Percentiles rank a stretch among this genome's conserved stretches.
These are phyloP conservation scores for Zygnema cylindricum DNA, from an alignment of 139 green algal species.

Conservation along the genomic window DNA sequence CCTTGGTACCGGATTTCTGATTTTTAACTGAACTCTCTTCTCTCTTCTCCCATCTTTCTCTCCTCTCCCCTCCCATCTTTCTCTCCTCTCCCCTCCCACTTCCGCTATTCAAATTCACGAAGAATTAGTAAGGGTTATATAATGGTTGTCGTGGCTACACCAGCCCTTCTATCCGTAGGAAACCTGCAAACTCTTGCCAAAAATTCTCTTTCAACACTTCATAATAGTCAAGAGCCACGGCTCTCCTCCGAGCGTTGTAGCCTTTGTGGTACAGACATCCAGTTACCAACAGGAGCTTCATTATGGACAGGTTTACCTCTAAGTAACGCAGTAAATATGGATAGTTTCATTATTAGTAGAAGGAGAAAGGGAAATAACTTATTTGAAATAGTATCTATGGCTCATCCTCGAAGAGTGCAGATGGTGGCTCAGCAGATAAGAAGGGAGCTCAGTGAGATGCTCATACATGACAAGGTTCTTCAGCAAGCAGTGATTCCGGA, in stretches of 20 bases:
- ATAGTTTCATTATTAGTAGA: neutral
- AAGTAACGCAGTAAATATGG: neutral
- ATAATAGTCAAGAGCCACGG: neutral
- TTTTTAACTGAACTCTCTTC: no score
- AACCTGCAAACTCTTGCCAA: neutral
- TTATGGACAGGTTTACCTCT: neutral
- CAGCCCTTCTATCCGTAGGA: no score
- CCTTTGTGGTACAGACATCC: neutral
- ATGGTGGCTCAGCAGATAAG: slow-evolving; percentile 87
- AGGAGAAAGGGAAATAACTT: neutral
- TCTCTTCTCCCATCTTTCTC: no score
- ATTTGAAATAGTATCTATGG: slow-evolving; percentile 16
- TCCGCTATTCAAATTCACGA: no score
- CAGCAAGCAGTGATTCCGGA: slow-evolving; percentile 80
- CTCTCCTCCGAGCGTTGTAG: neutral
- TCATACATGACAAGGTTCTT: slow-evolving; percentile 77
- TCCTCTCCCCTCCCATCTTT: no score
- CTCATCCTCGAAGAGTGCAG: slow-evolving; percentile 78
- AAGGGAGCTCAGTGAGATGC: slow-evolving; percentile 81
- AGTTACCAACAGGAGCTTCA: neutral
- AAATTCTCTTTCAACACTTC: neutral
- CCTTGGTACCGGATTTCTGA: no score
- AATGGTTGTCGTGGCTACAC: no score
- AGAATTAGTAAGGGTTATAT: no score
- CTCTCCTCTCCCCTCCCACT: no score